Evolutionary conservation across 768 basidiomycete species (phyloP).

Genomic region (Calocybe indica): DNA sequence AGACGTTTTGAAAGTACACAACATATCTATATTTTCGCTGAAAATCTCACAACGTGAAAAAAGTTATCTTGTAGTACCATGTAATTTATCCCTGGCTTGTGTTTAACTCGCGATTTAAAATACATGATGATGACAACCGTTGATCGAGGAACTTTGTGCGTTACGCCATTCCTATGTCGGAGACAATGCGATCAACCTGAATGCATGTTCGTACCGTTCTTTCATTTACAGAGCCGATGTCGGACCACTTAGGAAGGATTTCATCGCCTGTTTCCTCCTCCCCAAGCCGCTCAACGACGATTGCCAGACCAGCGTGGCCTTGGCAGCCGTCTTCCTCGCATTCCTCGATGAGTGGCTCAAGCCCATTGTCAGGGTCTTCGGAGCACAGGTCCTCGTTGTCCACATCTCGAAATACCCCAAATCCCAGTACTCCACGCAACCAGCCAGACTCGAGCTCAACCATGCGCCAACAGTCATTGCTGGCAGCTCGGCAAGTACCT

Average conservation of each 20-base stretch:
- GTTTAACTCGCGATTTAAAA: too few relatives aligned
- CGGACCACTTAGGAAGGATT: conserved; percentile 24
- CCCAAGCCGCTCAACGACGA: conserved; percentile 41
- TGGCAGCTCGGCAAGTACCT: conserved; percentile 14
- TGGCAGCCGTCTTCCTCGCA: conserved; percentile 28
- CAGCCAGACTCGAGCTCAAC: conserved; percentile 26
- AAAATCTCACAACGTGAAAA: neutral
- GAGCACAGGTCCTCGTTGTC: conserved; percentile 9
- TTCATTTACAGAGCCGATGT: conserved; percentile 2
- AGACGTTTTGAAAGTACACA: conserved; percentile 51
- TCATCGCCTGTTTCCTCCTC: conserved; percentile 37
- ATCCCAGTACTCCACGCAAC: conserved; percentile 2
- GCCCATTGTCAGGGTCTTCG: conserved; percentile 11
- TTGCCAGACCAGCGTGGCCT: conserved; percentile 57
- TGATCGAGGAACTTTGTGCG: too few relatives aligned
- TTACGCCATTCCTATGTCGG: too few relatives aligned
- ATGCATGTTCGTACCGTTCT: too few relatives aligned
- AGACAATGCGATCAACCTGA: too few relatives aligned
- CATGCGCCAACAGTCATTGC: conserved; percentile 13
- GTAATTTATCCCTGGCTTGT: neutral
- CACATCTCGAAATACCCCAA: conserved; percentile 8
- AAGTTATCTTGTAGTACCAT: neutral
- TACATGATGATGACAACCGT: too few relatives aligned
- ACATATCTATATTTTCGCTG: conserved; percentile 3
- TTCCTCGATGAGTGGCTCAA: conserved; percentile 12